Evolutionary conservation across 306 rosid species (phyloP).

Genomic region (Carpinus viminea): DNA sequence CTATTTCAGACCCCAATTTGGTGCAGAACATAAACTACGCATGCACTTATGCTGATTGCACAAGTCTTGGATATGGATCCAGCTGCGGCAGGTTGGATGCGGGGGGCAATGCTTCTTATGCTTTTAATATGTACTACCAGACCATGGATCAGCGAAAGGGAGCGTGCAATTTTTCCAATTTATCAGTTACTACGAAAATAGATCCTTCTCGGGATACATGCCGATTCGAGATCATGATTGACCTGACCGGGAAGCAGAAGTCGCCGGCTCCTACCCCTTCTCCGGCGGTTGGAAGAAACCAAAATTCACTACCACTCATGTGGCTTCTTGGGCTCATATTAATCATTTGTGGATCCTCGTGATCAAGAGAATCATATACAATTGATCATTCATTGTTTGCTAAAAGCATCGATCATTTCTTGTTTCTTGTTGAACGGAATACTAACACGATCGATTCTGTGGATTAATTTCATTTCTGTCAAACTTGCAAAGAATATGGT

Average conservation of each 20-base stretch:
- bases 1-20: slow-evolving; percentile 48
- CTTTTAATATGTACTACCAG: slow-evolving; percentile 80
- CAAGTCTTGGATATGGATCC: slow-evolving; percentile 64
- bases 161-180: slow-evolving; percentile 56
- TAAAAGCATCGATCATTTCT: too few species aligned
- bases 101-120: slow-evolving; percentile 74
- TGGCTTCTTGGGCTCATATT: slow-evolving; percentile 26
- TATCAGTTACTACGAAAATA: slow-evolving; percentile 40
- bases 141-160: slow-evolving; percentile 65
- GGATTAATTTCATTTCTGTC: too few species aligned
- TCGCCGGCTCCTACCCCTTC: slow-evolving; percentile 31
- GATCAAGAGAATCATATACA: not conserved
- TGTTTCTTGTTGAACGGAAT: too few species aligned
- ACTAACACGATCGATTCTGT: too few species aligned
- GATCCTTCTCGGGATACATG: slow-evolving; percentile 61
- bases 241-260: slow-evolving; percentile 49
- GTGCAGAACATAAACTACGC: slow-evolving; percentile 53
- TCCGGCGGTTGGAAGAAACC: slow-evolving; percentile 32
- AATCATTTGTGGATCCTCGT: not conserved
- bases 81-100: slow-evolving; percentile 70
- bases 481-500: too few species aligned
- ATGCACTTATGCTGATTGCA: slow-evolving; percentile 84
- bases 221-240: slow-evolving; percentile 79
- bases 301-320: slow-evolving; percentile 25
- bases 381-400: not conserved